Percentiles rank a stretch among this genome's conserved stretches.
These are phyloP conservation scores for Aotearoamyces nothofagi DNA, from an alignment of 2,329 filamentous ascomycete genomes.

Conservation along the genomic window DNA sequence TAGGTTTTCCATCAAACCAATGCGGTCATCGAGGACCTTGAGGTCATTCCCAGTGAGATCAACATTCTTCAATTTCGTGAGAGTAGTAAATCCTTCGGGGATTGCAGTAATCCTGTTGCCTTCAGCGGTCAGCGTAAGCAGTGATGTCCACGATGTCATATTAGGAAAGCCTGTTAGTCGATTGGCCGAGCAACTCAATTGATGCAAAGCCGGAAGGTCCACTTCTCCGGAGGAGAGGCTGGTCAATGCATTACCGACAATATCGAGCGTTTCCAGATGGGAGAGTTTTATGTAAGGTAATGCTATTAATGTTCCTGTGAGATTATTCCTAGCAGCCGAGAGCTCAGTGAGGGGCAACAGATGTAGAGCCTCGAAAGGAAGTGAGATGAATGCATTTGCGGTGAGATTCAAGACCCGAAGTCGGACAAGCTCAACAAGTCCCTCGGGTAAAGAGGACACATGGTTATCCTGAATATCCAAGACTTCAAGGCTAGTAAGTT, in stretches of 20 bases:
- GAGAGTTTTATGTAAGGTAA: slow-evolving; percentile 40
- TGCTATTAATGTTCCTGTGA: slow-evolving; percentile 58
- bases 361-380: slow-evolving; percentile 57
- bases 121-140: slow-evolving; percentile 61
- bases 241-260: slow-evolving; percentile 60
- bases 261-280: slow-evolving; percentile 59
- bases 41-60: slow-evolving; percentile 83
- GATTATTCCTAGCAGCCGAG: slow-evolving; percentile 60
- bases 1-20: slow-evolving; percentile 67
- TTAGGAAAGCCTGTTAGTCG: slow-evolving; percentile 59
- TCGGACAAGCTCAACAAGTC: slow-evolving; percentile 48
- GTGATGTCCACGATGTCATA: slow-evolving; percentile 55
- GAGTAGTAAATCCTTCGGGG: slow-evolving; percentile 57
- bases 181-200: slow-evolving; percentile 68
- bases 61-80: slow-evolving; percentile 56
- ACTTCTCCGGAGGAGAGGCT: slow-evolving; percentile 14
- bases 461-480: slow-evolving; percentile 74
- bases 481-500: slow-evolving; percentile 56
- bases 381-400: slow-evolving; percentile 57
- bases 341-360: slow-evolving; percentile 60
- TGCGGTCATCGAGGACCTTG: slow-evolving; percentile 54
- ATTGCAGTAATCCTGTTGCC: slow-evolving; percentile 67
- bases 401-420: slow-evolving; percentile 67
- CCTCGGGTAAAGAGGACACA: slow-evolving; percentile 53
- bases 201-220: slow-evolving; percentile 51